phyloP scores from a whole-genome alignment of 129 eudicot genomes.

The Heracleum sosnowskyi region DNA sequence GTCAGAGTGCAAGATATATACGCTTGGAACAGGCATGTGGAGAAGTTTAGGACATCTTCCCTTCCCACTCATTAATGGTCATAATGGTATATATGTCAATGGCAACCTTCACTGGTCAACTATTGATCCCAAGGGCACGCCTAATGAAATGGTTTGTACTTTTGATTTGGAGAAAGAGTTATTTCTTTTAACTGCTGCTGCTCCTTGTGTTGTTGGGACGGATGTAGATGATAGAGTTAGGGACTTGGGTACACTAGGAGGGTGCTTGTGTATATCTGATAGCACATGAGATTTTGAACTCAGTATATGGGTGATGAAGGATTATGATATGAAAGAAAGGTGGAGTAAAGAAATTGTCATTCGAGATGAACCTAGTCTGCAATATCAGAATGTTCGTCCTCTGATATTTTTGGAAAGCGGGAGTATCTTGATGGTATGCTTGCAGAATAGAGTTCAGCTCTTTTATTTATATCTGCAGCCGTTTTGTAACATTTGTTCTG shows the following conservation, averaged over 20 bases:
- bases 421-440: background rate
- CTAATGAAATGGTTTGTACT: background rate
- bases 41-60: constrained; percentile 19
- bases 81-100: background rate
- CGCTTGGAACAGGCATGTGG: constrained; percentile 41
- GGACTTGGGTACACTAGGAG: background rate
- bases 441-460: no score
- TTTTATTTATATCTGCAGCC: no score
- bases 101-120: background rate
- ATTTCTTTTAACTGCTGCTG: background rate
- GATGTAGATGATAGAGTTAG: background rate
- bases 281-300: background rate
- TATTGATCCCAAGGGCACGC: background rate
- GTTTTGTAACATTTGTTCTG: no score
- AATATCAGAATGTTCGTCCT: background rate
- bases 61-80: background rate
- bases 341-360: background rate
- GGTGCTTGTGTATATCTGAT: background rate
- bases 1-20: constrained; percentile 29
- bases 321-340: background rate
- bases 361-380: background rate
- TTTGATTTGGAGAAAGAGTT: constrained; percentile 1
- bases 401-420: background rate
- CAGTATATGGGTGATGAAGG: background rate
- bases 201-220: background rate